Percentiles rank a stretch among this genome's conserved stretches.
These are phyloP conservation scores for Peltaster fructicola DNA, from an alignment of 2,329 filamentous ascomycete genomes.

Conservation along the genomic window DNA sequence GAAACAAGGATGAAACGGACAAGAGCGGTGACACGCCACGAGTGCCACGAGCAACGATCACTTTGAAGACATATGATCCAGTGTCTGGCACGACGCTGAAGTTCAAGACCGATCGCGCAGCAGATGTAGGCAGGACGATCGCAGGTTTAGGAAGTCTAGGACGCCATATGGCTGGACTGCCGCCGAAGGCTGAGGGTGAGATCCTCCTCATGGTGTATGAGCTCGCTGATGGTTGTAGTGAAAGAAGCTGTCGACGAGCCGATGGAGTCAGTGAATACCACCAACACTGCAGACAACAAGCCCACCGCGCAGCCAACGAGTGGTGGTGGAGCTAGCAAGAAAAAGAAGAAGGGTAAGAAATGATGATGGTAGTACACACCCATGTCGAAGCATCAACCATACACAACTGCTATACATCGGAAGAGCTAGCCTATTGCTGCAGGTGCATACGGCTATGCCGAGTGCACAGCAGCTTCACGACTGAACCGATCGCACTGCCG, in stretches of 20 bases:
- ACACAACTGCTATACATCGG: no score
- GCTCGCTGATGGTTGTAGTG: background rate
- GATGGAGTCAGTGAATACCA: slow-evolving; percentile 7
- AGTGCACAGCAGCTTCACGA: no score
- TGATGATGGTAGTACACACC: no score
- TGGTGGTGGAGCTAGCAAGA: slow-evolving; percentile 25
- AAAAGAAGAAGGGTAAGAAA: slow-evolving; percentile 35
- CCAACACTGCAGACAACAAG: slow-evolving; percentile 4
- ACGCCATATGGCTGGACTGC: slow-evolving; percentile 38
- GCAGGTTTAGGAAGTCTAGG: slow-evolving; percentile 58
- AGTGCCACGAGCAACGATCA: slow-evolving; percentile 50
- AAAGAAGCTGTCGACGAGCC: slow-evolving; percentile 3
- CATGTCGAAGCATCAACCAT: no score
- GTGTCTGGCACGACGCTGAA: slow-evolving; percentile 66
- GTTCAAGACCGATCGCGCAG: slow-evolving; percentile 79
- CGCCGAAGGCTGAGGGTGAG: slow-evolving; percentile 24
- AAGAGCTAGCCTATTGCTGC: no score
- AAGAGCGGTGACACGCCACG: no score
- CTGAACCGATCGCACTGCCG: no score
- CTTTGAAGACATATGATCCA: slow-evolving; percentile 80
- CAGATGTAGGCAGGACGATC: slow-evolving; percentile 73
- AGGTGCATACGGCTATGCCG: no score
- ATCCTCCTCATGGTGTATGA: no score
- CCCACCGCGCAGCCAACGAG: slow-evolving; percentile 6
- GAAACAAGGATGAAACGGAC: slow-evolving; percentile 14